Evolutionary conservation across 2,329 filamentous ascomycete genomes (phyloP).

Genomic region (Colletotrichum chrysophilum): DNA sequence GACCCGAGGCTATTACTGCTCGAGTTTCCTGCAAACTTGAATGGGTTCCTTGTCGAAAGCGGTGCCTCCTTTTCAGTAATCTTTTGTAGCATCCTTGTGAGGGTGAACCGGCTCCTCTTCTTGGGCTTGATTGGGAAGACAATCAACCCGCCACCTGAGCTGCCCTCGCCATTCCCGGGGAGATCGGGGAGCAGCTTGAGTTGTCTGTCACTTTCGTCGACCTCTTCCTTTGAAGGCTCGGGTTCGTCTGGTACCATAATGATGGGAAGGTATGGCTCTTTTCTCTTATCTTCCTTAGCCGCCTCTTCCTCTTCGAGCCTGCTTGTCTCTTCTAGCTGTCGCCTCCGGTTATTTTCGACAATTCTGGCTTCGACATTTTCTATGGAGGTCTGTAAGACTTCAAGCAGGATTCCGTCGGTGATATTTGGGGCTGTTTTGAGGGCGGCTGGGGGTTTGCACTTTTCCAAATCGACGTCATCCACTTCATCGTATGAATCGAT

Average conservation of each 20-base stretch:
- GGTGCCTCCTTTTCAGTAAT: constrained; percentile 6
- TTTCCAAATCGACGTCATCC: constrained; percentile 46
- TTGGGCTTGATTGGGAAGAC: constrained; percentile 16
- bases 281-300: constrained; percentile 29
- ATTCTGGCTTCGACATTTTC: constrained; percentile 47
- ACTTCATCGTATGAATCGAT: constrained; percentile 31
- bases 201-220: not conserved
- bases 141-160: not conserved
- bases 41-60: constrained; percentile 21
- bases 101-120: constrained; percentile 37
- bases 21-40: constrained; percentile 10
- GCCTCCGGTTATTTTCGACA: constrained; percentile 33
- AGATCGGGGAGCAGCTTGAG: not conserved
- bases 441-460: constrained; percentile 50
- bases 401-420: constrained; percentile 43
- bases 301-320: constrained; percentile 18
- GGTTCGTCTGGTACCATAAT: constrained; percentile 25
- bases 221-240: not conserved
- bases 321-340: constrained; percentile 30
- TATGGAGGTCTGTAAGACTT: constrained; percentile 50
- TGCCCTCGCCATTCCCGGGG: not conserved
- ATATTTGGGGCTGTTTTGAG: constrained; percentile 42
- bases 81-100: constrained; percentile 22
- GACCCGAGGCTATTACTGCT: not conserved
- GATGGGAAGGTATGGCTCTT: constrained; percentile 40